phyloP scores from a whole-genome alignment of 768 basidiomycete species.

The Antrodiella citrinella region DNA sequence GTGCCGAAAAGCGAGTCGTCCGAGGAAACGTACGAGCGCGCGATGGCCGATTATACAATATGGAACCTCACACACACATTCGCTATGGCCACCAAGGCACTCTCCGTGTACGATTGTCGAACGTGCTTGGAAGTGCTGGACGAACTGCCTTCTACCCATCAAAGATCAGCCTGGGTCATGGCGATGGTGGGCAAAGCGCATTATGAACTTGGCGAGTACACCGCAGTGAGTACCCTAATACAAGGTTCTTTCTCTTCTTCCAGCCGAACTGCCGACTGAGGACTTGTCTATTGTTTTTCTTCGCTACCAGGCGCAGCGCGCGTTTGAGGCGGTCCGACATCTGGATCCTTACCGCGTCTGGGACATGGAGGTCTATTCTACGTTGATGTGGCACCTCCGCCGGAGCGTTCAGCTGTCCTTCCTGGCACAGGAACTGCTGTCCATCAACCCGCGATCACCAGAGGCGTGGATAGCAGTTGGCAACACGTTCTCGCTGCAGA shows the following conservation, averaged over 20 bases:
- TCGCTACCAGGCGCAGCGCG: slow-evolving; percentile 68
- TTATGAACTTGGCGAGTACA: slow-evolving; percentile 86
- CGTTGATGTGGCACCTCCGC: slow-evolving; percentile 91
- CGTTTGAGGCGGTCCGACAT: slow-evolving; percentile 73
- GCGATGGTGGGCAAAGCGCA: slow-evolving; percentile 81
- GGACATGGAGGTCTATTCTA: slow-evolving; percentile 96
- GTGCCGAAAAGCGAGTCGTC: slow-evolving; percentile 50
- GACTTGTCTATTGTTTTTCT: slow-evolving; percentile 14
- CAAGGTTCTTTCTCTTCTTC: slow-evolving; percentile 5
- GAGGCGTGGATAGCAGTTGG: slow-evolving; percentile 96
- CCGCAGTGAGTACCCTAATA: slow-evolving; percentile 50
- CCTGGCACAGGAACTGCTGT: slow-evolving; percentile 87
- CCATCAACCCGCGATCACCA: slow-evolving; percentile 72
- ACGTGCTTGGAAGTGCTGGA: slow-evolving; percentile 72
- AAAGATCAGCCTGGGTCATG: slow-evolving; percentile 69
- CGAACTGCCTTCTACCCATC: slow-evolving; percentile 63
- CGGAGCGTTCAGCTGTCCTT: slow-evolving; percentile 79
- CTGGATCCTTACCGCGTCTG: slow-evolving; percentile 84
- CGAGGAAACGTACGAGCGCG: slow-evolving; percentile 61
- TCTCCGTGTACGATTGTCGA: slow-evolving; percentile 71
- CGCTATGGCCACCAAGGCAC: slow-evolving; percentile 67
- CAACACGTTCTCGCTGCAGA: slow-evolving; percentile 91
- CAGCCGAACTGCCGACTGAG: slow-evolving; percentile 10
- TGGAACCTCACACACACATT: slow-evolving; percentile 76
- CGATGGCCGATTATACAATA: slow-evolving; percentile 76